Conservation (phyloP, 208 protist genomes). For the Crithidia fasciculata region DNA sequence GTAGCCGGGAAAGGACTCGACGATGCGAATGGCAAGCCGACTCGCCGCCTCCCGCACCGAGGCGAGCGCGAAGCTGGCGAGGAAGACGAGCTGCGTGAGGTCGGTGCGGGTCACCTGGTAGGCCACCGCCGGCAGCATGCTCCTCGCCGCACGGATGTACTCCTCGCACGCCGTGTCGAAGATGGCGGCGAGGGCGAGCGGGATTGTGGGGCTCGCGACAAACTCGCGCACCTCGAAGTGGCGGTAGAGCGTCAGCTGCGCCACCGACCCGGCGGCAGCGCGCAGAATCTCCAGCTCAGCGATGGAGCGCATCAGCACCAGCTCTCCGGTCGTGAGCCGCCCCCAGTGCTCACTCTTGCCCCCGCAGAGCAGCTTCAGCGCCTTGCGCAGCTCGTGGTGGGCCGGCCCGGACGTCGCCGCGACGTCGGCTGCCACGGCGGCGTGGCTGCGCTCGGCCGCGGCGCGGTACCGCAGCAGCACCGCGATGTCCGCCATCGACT, state of each 20-base stretch:
- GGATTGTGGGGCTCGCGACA: constrained; percentile 69
- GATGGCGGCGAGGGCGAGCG: constrained; percentile 40
- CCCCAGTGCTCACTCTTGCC: constrained; percentile 34
- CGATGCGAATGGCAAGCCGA: constrained; percentile 55
- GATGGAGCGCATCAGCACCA: constrained; percentile 72
- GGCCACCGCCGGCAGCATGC: constrained; percentile 49
- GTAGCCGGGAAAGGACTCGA: constrained; percentile 62
- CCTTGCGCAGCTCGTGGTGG: constrained; percentile 17
- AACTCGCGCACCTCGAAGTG: constrained; percentile 87
- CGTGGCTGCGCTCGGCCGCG: constrained; percentile 21
- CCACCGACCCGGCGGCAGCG: constrained; percentile 69
- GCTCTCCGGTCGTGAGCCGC: constrained; percentile 62
- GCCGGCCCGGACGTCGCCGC: constrained; percentile 14
- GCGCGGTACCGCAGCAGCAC: constrained; percentile 60
- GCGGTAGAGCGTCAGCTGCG: constrained; percentile 76
- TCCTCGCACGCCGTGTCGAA: constrained; percentile 51
- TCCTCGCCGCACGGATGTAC: constrained; percentile 52
- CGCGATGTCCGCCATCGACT: constrained; percentile 70
- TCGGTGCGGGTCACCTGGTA: constrained; percentile 57
- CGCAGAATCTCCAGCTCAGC: constrained; percentile 78
- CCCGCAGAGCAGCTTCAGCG: constrained; percentile 33
- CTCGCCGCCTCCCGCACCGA: constrained; percentile 70
- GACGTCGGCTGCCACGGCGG: constrained; percentile 25
- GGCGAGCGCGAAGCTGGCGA: constrained; percentile 68
- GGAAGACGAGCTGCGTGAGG: constrained; percentile 71